Percentiles rank a stretch among this genome's conserved stretches.
These are phyloP conservation scores for Penicillium atrosanguineum DNA, from an alignment of 495 filamentous ascomycete species.

Conservation along the genomic window DNA sequence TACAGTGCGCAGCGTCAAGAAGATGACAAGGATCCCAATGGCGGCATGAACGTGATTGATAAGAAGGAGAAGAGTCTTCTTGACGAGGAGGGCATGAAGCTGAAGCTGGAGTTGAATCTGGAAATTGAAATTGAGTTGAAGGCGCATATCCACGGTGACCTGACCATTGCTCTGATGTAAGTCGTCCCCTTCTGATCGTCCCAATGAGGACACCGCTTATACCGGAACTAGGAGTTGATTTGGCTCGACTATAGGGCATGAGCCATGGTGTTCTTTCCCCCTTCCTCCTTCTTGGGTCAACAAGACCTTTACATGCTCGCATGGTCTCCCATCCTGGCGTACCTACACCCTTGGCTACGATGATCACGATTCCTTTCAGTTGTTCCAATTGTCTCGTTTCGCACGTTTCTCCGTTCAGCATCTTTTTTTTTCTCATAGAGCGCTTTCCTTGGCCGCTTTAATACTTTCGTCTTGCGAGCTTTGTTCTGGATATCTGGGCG, in stretches of 20 bases:
- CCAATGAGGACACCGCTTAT: conserved; percentile 14
- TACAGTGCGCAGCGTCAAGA: conserved; percentile 28
- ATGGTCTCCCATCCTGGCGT: background rate
- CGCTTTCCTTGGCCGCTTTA: background rate
- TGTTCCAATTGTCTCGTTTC: background rate
- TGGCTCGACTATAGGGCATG: conserved; percentile 30
- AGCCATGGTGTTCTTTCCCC: conserved; percentile 7
- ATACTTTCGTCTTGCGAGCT: background rate
- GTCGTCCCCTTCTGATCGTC: conserved; percentile 34
- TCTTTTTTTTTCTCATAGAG: conserved; percentile 11
- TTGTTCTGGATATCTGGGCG: background rate
- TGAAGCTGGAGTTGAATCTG: conserved; percentile 81
- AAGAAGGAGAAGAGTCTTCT: conserved; percentile 29
- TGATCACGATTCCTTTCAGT: conserved; percentile 9
- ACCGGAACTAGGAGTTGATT: conserved; percentile 33
- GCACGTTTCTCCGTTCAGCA: background rate
- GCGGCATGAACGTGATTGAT: conserved; percentile 33
- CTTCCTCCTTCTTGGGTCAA: background rate
- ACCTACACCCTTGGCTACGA: conserved; percentile 5
- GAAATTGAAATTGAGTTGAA: conserved; percentile 87
- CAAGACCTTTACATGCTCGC: background rate
- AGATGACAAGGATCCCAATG: conserved; percentile 15
- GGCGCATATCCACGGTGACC: conserved; percentile 85
- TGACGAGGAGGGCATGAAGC: conserved; percentile 56
- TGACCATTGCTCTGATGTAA: conserved; percentile 83